A percentile compares a stretch with the other conserved stretches of the same genome.
Conservation (phyloP, 1,284 basidiomycete species). For the Moniliophthora roreri region DNA sequence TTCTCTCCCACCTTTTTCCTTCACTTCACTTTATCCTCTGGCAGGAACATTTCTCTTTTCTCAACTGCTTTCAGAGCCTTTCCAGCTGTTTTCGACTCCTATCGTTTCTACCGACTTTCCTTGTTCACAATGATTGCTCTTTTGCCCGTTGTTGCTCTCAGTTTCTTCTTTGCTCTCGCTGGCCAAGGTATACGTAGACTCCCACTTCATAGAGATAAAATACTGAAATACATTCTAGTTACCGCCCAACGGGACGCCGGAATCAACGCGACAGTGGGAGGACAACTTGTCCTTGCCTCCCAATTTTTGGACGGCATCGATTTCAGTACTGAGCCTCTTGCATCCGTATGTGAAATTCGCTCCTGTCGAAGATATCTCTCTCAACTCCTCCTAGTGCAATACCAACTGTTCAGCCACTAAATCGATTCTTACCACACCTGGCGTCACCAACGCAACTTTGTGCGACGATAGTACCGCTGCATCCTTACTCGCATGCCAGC, state of each 20-base stretch:
- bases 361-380: neutral
- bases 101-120: constrained; percentile 19
- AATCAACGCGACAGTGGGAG: constrained; percentile 49
- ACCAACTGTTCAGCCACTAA: constrained; percentile 37
- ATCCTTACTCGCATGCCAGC: constrained; percentile 50
- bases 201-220: neutral
- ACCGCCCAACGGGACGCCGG: constrained; percentile 32
- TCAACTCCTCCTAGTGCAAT: constrained; percentile 39
- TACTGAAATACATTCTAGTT: constrained; percentile 21
- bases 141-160: constrained; percentile 29
- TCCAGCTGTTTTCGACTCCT: constrained; percentile 14
- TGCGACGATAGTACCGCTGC: constrained; percentile 43
- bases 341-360: neutral
- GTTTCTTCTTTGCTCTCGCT: constrained; percentile 41
- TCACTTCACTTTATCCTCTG: constrained; percentile 28
- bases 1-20: constrained; percentile 12
- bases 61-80: constrained; percentile 3
- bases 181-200: constrained; percentile 47
- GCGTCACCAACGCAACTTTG: constrained; percentile 46
- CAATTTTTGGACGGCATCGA: constrained; percentile 45
- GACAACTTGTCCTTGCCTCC: constrained; percentile 36
- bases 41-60: constrained; percentile 30
- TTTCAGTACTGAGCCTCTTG: neutral
- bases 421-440: constrained; percentile 38
- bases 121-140: constrained; percentile 29